phyloP scores from a whole-genome alignment of 345 rosid species.

The Salix viminalis region DNA sequence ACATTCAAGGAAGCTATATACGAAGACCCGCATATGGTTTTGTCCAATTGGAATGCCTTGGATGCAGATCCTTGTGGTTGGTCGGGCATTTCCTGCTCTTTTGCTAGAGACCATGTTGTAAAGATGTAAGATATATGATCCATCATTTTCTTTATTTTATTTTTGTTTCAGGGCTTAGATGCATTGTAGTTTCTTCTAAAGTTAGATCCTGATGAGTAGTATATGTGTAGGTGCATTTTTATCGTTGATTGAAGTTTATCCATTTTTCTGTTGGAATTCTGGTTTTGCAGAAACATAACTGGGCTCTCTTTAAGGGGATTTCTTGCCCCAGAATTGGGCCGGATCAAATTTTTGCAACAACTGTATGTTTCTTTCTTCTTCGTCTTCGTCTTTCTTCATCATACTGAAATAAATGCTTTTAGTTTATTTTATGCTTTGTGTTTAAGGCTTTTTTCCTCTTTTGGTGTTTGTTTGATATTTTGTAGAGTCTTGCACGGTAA shows the following conservation, averaged over 20 bases:
- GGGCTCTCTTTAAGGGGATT: slow-evolving; percentile 69
- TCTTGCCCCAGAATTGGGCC: slow-evolving; percentile 77
- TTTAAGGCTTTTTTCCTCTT: slow-evolving; percentile 11
- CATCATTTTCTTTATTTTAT: not conserved
- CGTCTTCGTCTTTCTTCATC: not conserved
- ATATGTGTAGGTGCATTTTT: slow-evolving; percentile 1
- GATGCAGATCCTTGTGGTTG: slow-evolving; percentile 87
- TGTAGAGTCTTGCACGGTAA: slow-evolving; percentile 72
- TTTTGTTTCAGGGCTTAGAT: not conserved
- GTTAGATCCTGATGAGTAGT: not conserved
- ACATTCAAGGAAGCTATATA: slow-evolving; percentile 80
- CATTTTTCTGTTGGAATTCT: slow-evolving; percentile 10
- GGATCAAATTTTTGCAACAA: slow-evolving; percentile 62
- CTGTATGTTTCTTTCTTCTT: slow-evolving; percentile 43
- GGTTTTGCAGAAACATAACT: slow-evolving; percentile 65
- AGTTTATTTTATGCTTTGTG: not conserved
- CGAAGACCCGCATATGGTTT: slow-evolving; percentile 75
- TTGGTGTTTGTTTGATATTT: slow-evolving; percentile 13
- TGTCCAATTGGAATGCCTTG: slow-evolving; percentile 76
- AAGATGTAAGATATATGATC: slow-evolving; percentile 58
- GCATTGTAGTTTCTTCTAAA: not conserved
- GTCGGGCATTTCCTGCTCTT: slow-evolving; percentile 63
- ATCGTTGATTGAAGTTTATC: slow-evolving; percentile 8
- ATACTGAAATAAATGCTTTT: not conserved
- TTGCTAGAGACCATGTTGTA: slow-evolving; percentile 56